phyloP scores from a whole-genome alignment of 2,329 filamentous ascomycete species.

The Colletotrichum lentis region DNA sequence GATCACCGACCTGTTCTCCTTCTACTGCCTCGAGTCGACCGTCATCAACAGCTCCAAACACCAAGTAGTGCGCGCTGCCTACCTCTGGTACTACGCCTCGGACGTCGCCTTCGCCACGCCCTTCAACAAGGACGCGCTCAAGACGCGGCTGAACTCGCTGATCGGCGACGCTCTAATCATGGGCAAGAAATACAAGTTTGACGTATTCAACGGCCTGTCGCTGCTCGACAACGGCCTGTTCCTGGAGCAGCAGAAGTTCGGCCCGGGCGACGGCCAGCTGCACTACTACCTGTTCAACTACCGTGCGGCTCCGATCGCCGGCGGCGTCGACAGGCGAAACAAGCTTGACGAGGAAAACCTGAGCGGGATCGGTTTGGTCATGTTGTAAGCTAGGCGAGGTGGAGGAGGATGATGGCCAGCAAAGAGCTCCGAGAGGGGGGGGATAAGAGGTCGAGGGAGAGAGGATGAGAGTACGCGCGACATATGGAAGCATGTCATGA shows the following conservation, averaged over 20 bases:
- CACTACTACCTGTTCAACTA: constrained; percentile 99
- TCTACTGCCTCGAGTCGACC: constrained; percentile 93
- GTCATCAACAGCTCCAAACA: constrained; percentile 85
- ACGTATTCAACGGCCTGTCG: constrained; percentile 96
- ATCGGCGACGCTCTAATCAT: constrained; percentile 87
- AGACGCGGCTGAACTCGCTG: constrained; percentile 80
- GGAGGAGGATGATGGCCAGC: not conserved
- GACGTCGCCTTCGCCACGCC: constrained; percentile 74
- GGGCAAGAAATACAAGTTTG: constrained; percentile 84
- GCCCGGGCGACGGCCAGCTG: constrained; percentile 89
- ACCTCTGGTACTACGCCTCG: constrained; percentile 96
- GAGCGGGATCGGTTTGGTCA: constrained; percentile 89
- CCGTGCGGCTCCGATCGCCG: constrained; percentile 81
- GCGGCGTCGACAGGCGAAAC: constrained; percentile 84
- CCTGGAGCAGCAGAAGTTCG: constrained; percentile 93
- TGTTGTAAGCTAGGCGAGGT: constrained; percentile 57
- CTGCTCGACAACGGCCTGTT: constrained; percentile 94
- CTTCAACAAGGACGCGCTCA: constrained; percentile 66
- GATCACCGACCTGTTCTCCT: constrained; percentile 96
- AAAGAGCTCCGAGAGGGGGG: not conserved
- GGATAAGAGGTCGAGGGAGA: not conserved
- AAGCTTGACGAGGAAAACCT: constrained; percentile 77
- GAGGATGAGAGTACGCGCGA: not conserved
- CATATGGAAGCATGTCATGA: not conserved
- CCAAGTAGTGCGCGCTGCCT: constrained; percentile 84